phyloP scores from a whole-genome alignment of 345 rosid species.

The Hirschfeldia incana region DNA sequence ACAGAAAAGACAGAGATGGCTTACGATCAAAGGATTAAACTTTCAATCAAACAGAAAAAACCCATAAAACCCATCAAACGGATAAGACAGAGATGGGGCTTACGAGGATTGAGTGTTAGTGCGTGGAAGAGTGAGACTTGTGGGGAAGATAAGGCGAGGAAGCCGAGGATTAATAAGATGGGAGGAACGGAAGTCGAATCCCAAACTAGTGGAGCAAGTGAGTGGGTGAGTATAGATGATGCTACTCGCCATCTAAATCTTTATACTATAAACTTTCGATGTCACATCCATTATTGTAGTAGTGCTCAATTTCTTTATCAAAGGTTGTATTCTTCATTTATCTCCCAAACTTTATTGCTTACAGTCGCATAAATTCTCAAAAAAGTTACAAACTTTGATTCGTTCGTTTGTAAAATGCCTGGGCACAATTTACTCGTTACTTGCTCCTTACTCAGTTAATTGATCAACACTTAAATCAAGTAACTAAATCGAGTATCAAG shows the following conservation, averaged over 20 bases:
- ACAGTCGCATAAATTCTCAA: no score
- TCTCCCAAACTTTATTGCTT: no score
- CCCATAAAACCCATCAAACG: background rate
- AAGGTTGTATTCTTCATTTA: no score
- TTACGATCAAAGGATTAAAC: slow-evolving; percentile 17
- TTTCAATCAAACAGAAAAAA: background rate
- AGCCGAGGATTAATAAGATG: background rate
- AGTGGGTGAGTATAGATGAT: slow-evolving; percentile 18
- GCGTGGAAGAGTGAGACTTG: slow-evolving; percentile 9
- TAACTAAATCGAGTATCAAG: no score
- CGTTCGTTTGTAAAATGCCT: no score
- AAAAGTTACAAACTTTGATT: no score
- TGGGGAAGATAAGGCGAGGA: background rate
- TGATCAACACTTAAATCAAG: no score
- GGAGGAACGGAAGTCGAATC: slow-evolving; percentile 17
- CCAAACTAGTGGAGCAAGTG: slow-evolving; percentile 27
- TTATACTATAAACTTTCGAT: slow-evolving; percentile 8
- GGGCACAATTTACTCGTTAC: no score
- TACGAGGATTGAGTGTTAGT: slow-evolving; percentile 28
- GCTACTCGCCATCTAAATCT: slow-evolving; percentile 28
- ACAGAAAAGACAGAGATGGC: no score
- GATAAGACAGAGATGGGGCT: slow-evolving; percentile 16
- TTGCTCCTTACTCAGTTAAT: no score
- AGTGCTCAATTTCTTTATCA: background rate
- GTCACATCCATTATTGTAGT: background rate